Percentiles rank a stretch among this genome's conserved stretches.
These are phyloP conservation scores for Yamadazyma phyllophila DNA, from an alignment of 805 yeast genomes.

Conservation along the genomic window DNA sequence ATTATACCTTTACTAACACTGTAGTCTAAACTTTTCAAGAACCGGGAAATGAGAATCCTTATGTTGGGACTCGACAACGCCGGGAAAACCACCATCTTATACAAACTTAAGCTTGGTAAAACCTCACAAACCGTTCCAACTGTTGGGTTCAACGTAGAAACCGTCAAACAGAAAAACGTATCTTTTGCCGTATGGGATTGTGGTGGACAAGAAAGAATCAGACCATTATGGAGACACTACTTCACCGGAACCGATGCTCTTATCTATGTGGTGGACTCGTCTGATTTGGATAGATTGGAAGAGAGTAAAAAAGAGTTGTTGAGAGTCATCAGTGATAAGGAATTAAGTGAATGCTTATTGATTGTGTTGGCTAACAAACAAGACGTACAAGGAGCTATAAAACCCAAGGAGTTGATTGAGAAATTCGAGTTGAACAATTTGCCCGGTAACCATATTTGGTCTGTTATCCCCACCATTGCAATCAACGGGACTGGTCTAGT, in stretches of 20 bases:
- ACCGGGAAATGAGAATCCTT: constrained; percentile 93
- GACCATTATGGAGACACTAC: constrained; percentile 95
- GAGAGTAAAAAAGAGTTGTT: constrained; percentile 77
- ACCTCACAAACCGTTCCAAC: constrained; percentile 83
- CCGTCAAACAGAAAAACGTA: constrained; percentile 76
- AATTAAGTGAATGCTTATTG: constrained; percentile 74
- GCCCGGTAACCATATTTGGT: constrained; percentile 72
- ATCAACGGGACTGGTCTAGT: constrained; percentile 85
- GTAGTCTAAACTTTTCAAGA: constrained; percentile 49
- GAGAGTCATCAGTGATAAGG: constrained; percentile 78
- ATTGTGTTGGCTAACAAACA: constrained; percentile 89
- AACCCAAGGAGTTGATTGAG: constrained; percentile 78
- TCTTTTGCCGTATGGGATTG: constrained; percentile 92
- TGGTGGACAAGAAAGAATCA: constrained; percentile 91
- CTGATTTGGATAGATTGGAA: constrained; percentile 67
- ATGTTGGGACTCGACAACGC: constrained; percentile 94
- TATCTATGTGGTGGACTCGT: constrained; percentile 85
- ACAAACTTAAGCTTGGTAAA: constrained; percentile 75
- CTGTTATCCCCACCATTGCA: constrained; percentile 89
- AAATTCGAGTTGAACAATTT: constrained; percentile 60
- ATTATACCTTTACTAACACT: background rate
- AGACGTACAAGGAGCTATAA: constrained; percentile 68
- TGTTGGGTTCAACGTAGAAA: constrained; percentile 90
- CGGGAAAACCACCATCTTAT: constrained; percentile 86
- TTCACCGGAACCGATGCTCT: constrained; percentile 91